These are phyloP conservation scores for Hibiscus syriacus DNA, from an alignment of 345 rosid genomes.

Conservation along the genomic window DNA sequence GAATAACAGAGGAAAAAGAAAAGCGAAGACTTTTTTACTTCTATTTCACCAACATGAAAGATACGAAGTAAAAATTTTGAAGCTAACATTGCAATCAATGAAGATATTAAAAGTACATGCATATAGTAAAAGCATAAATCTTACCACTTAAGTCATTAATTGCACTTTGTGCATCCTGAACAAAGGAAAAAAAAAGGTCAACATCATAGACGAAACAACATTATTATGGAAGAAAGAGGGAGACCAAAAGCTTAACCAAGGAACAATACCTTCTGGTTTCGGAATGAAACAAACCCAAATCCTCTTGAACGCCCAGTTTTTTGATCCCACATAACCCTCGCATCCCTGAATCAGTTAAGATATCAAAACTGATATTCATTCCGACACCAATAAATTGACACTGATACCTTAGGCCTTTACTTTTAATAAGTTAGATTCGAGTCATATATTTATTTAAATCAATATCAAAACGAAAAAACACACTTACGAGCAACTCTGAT, in stretches of 20 bases:
- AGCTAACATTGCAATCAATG: background rate
- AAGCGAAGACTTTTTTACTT: background rate
- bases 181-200: background rate
- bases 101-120: background rate
- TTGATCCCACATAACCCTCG: conserved; percentile 99
- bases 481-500: conserved; percentile 91
- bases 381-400: background rate
- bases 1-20: background rate
- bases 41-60: background rate
- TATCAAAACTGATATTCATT: background rate
- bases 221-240: background rate
- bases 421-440: background rate
- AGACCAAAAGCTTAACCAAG: background rate
- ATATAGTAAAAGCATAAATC: conserved; percentile 6
- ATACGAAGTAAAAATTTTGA: background rate
- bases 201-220: conserved; percentile 6
- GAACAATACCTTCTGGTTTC: conserved; percentile 66
- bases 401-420: background rate
- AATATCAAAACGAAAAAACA: background rate
- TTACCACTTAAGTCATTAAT: conserved; percentile 91
- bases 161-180: conserved; percentile 95
- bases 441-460: background rate
- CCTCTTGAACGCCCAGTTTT: conserved; percentile 99
- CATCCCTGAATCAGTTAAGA: conserved; percentile 45
- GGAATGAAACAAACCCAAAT: conserved; percentile 95